Evolutionary conservation across 371 early-diverging fungal genomes (phyloP).

Genomic region (Mucor ambiguus): DNA sequence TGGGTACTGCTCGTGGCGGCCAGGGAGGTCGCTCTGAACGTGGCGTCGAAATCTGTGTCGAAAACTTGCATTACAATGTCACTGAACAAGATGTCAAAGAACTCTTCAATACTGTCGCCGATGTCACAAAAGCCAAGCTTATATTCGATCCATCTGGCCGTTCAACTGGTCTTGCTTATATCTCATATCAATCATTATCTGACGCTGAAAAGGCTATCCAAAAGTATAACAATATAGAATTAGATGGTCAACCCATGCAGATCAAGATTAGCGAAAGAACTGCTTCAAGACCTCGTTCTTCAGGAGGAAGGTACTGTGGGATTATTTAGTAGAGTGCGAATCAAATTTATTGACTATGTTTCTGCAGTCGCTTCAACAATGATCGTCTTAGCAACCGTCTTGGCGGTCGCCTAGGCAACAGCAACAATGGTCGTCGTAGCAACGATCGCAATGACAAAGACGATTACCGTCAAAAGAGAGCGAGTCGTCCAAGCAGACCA

Average conservation of each 20-base stretch:
- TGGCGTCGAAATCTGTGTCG: constrained; percentile 25
- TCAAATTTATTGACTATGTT: neutral
- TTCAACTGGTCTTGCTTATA: constrained; percentile 42
- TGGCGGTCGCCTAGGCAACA: neutral
- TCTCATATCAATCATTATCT: constrained; percentile 25
- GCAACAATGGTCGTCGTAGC: neutral
- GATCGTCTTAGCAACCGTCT: constrained; percentile 1
- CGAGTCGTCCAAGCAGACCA: neutral
- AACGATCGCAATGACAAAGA: constrained; percentile 13
- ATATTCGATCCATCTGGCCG: constrained; percentile 47
- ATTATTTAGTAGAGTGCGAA: neutral
- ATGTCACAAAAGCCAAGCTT: constrained; percentile 33
- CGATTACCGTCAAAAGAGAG: constrained; percentile 9
- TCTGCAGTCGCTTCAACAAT: constrained; percentile 11
- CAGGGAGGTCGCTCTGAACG: neutral
- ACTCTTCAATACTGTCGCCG: constrained; percentile 44
- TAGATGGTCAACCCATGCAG: constrained; percentile 34
- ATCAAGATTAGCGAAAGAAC: constrained; percentile 11
- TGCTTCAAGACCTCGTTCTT: neutral
- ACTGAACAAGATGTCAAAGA: constrained; percentile 48
- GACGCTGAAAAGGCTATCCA: constrained; percentile 43
- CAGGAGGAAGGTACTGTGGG: neutral
- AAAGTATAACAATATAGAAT: constrained; percentile 45
- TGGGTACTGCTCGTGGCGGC: constrained; percentile 22
- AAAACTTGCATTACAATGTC: constrained; percentile 47